phyloP scores from a whole-genome alignment of 345 rosid genomes.

The Syzygium oleosum region DNA sequence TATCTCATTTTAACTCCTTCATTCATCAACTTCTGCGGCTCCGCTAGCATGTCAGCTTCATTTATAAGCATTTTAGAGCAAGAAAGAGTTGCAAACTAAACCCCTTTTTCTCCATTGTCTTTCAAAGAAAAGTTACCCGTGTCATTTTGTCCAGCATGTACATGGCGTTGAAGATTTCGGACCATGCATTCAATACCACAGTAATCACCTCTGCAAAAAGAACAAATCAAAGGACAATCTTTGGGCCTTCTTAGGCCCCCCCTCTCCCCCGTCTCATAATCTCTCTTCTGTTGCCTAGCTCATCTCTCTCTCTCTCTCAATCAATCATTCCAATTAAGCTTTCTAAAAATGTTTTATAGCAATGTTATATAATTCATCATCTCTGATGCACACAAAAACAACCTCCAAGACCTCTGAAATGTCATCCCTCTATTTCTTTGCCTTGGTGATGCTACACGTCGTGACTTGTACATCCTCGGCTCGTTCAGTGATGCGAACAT shows the following conservation, averaged over 20 bases:
- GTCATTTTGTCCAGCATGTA: not conserved
- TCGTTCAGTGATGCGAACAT: not conserved
- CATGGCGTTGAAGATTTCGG: not conserved
- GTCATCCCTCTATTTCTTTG: conserved; percentile 9
- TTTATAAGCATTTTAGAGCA: not conserved
- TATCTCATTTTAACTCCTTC: not conserved
- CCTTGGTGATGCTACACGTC: conserved; percentile 1
- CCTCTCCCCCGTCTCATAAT: not conserved
- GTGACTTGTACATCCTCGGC: not conserved
- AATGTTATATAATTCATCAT: not conserved
- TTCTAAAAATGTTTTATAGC: not conserved
- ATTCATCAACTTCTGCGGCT: not conserved
- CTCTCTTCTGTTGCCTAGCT: not conserved
- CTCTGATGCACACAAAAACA: not conserved
- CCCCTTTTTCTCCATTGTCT: not conserved
- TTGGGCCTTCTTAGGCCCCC: not conserved
- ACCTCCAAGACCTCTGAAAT: not conserved
- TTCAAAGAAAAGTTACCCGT: not conserved
- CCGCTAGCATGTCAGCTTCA: not conserved
- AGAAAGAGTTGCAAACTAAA: not conserved
- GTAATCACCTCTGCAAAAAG: not conserved
- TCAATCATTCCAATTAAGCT: not conserved
- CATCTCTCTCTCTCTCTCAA: not conserved
- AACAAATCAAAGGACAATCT: not conserved
- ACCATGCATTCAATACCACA: not conserved